Conservation (phyloP, 495 filamentous ascomycete species). For the Geoglossum glabrum region DNA sequence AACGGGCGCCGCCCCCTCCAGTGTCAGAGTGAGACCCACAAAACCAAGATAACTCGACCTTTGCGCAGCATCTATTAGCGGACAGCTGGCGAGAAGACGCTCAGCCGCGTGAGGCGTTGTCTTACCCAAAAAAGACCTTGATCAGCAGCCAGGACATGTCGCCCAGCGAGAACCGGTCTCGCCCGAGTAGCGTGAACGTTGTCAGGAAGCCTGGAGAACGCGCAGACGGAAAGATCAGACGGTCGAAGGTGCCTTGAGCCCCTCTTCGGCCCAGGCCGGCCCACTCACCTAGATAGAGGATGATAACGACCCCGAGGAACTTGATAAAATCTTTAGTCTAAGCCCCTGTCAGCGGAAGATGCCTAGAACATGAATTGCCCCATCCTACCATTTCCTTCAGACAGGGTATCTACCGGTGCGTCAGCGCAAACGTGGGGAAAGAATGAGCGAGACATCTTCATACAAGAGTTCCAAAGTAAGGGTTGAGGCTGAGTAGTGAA, state of each 20-base stretch:
- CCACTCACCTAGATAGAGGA: slow-evolving; percentile 50
- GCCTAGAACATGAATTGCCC: background rate
- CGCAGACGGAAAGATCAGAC: background rate
- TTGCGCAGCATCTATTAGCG: background rate
- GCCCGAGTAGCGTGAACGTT: slow-evolving; percentile 73
- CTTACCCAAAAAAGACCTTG: slow-evolving; percentile 58
- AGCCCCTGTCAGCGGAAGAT: slow-evolving; percentile 1
- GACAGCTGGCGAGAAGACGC: background rate
- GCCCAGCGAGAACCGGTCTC: slow-evolving; percentile 48
- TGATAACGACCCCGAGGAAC: slow-evolving; percentile 69
- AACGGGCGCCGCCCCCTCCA: background rate
- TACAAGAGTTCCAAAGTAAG: slow-evolving; percentile 71
- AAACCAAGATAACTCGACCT: slow-evolving; percentile 63
- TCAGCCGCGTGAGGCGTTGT: background rate
- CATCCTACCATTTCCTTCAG: slow-evolving; percentile 60
- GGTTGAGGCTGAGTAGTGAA: slow-evolving; percentile 70
- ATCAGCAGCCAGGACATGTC: slow-evolving; percentile 77
- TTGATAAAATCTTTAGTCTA: slow-evolving; percentile 80
- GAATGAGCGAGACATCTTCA: slow-evolving; percentile 10
- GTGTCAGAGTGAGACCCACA: slow-evolving; percentile 26
- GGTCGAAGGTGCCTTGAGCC: background rate
- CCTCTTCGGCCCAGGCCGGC: slow-evolving; percentile 1
- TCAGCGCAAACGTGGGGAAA: background rate
- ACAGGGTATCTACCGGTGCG: slow-evolving; percentile 40
- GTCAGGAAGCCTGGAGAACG: slow-evolving; percentile 57